phyloP scores from a whole-genome alignment of 495 filamentous ascomycete species.

The Cercophora newfieldiana region DNA sequence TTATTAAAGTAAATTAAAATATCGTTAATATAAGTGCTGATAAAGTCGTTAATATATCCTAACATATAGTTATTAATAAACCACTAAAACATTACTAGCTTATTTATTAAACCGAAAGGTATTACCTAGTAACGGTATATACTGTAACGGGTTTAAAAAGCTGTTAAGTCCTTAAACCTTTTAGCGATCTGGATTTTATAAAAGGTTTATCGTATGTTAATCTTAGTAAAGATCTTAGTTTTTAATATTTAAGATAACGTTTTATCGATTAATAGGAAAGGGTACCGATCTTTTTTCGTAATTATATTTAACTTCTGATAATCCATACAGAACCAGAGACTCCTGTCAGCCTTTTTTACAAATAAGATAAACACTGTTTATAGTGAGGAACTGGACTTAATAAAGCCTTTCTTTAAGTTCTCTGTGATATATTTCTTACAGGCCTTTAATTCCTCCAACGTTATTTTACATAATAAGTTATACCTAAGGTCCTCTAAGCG shows the following conservation, averaged over 20 bases:
- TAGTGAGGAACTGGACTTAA: neutral
- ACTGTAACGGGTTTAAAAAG: constrained; percentile 32
- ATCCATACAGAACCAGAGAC: neutral
- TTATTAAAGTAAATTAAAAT: neutral
- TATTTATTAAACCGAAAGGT: constrained; percentile 35
- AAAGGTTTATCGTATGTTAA: too few relatives aligned
- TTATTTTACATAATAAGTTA: neutral
- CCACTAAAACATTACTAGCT: too few relatives aligned
- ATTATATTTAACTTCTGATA: constrained; percentile 4
- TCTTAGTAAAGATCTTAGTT: too few relatives aligned
- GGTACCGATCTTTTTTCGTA: constrained; percentile 1
- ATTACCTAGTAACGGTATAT: constrained; percentile 37
- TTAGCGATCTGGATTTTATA: constrained; percentile 27
- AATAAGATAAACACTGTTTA: neutral
- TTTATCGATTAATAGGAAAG: neutral
- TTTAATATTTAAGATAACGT: neutral
- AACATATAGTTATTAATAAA: too few relatives aligned
- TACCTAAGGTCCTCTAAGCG: neutral
- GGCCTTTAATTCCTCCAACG: too few relatives aligned
- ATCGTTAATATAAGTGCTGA: too few relatives aligned
- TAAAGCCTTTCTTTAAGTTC: too few relatives aligned
- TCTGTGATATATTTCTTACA: too few relatives aligned
- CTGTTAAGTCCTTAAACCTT: constrained; percentile 32
- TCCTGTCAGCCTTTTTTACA: neutral
- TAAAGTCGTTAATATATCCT: too few relatives aligned